These are phyloP conservation scores for Begonia fuchsioides DNA, from an alignment of 306 rosid species.

Conservation along the genomic window DNA sequence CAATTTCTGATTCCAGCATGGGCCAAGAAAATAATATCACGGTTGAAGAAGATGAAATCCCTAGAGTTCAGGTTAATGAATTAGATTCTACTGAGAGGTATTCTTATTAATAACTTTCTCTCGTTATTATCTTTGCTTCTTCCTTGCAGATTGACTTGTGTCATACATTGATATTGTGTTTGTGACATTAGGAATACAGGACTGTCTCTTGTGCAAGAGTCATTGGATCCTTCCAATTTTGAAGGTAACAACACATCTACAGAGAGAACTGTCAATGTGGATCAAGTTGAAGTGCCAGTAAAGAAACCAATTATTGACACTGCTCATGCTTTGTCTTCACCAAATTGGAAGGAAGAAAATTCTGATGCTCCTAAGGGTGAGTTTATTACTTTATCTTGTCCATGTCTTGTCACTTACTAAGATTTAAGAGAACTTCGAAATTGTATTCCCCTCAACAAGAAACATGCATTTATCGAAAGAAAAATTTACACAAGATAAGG, in stretches of 20 bases:
- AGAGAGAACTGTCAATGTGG: conserved; percentile 15
- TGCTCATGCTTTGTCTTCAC: conserved; percentile 21
- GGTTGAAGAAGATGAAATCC: conserved; percentile 28
- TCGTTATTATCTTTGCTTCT: conserved; percentile 5
- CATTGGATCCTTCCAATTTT: conserved; percentile 18
- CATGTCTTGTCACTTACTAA: background rate
- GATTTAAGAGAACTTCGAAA: background rate
- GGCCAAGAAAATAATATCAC: conserved; percentile 31
- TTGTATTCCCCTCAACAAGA: conserved; percentile 1
- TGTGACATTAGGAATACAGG: conserved; percentile 31
- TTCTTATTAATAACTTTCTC: background rate
- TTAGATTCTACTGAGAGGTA: conserved; percentile 36
- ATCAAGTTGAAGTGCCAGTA: conserved; percentile 23
- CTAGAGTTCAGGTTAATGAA: conserved; percentile 20
- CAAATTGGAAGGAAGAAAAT: conserved; percentile 50
- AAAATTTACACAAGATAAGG: too few relatives aligned
- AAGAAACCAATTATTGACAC: conserved; percentile 23
- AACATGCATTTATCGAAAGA: background rate
- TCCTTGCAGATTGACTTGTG: conserved; percentile 5
- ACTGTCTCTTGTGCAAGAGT: conserved; percentile 18
- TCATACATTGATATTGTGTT: conserved; percentile 6
- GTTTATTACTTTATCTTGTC: conserved; percentile 8
- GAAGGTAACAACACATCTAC: conserved; percentile 20
- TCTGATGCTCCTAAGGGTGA: conserved; percentile 69
- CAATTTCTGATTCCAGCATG: conserved; percentile 36